Conservation (phyloP, 108 stramenopile species). For the Conticribra weissflogii region DNA sequence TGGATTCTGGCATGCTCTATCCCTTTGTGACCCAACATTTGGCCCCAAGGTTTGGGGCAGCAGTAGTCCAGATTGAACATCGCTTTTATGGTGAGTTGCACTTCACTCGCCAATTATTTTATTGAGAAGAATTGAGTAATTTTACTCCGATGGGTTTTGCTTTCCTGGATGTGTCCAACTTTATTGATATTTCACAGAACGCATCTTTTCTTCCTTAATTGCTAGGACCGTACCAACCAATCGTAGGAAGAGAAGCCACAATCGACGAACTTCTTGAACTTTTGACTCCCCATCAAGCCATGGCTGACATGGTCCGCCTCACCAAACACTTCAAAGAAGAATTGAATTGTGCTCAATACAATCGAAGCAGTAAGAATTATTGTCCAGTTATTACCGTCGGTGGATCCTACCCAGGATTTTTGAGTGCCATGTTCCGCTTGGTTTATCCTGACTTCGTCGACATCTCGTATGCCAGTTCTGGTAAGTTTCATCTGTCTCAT, state of each 20-base stretch:
- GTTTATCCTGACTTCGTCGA: conserved; percentile 69
- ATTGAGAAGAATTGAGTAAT: too few relatives aligned
- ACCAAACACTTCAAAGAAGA: conserved; percentile 30
- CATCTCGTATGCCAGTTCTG: conserved; percentile 66
- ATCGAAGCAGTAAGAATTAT: conserved; percentile 52
- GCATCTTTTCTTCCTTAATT: background rate
- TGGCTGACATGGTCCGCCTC: conserved; percentile 48
- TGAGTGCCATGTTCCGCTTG: conserved; percentile 72
- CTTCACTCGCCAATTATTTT: too few relatives aligned
- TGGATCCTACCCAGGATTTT: conserved; percentile 79
- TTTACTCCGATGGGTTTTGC: too few relatives aligned
- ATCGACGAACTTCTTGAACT: conserved; percentile 28
- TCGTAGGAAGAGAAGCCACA: conserved; percentile 36
- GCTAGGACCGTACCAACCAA: conserved; percentile 50
- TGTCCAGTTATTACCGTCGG: conserved; percentile 84
- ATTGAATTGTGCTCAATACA: conserved; percentile 47
- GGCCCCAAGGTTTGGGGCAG: conserved; percentile 69
- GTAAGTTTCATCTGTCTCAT: conserved; percentile 68
- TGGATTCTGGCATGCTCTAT: conserved; percentile 65
- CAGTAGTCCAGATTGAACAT: conserved; percentile 79
- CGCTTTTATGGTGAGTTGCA: conserved; percentile 69
- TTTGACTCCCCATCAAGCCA: conserved; percentile 72
- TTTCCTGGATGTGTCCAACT: background rate
- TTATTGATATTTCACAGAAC: background rate
- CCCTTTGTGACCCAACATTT: conserved; percentile 70